Conservation (phyloP, 2,329 filamentous ascomycete species). For the Nemania serpens region DNA sequence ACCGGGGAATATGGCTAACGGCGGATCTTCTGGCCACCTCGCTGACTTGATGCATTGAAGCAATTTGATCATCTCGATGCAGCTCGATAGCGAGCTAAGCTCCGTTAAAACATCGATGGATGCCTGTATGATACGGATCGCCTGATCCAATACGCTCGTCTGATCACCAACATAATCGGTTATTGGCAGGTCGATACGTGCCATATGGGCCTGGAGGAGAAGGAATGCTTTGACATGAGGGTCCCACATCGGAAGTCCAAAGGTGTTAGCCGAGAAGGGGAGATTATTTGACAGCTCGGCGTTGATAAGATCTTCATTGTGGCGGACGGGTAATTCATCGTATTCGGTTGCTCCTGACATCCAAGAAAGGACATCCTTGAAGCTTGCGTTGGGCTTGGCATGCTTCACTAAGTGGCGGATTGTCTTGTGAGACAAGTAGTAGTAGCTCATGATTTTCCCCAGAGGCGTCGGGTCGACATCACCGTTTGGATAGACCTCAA, state of each 20-base stretch:
- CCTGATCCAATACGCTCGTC: constrained; percentile 86
- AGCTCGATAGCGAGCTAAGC: constrained; percentile 78
- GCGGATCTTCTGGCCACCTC: constrained; percentile 83
- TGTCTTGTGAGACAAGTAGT: constrained; percentile 95
- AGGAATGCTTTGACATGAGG: constrained; percentile 97
- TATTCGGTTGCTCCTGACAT: constrained; percentile 95
- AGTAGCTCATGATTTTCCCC: constrained; percentile 99
- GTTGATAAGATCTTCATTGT: constrained; percentile 98
- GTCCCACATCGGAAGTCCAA: constrained; percentile 93
- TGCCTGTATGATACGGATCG: constrained; percentile 95
- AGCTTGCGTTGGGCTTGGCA: constrained; percentile 74
- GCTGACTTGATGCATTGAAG: constrained; percentile 93
- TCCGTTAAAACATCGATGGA: constrained; percentile 93
- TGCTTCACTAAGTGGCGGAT: constrained; percentile 82
- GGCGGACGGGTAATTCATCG: constrained; percentile 94
- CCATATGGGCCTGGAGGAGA: constrained; percentile 93
- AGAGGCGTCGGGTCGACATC: constrained; percentile 88
- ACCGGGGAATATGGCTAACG: constrained; percentile 79
- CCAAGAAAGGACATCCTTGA: constrained; percentile 85
- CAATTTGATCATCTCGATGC: constrained; percentile 79
- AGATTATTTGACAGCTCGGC: constrained; percentile 83
- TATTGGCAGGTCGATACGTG: constrained; percentile 88
- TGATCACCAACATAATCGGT: constrained; percentile 97
- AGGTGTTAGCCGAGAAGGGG: constrained; percentile 61
- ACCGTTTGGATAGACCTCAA: constrained; percentile 81